These are phyloP conservation scores for Luffa aegyptiaca DNA, from an alignment of 306 rosid species.

Conservation along the genomic window DNA sequence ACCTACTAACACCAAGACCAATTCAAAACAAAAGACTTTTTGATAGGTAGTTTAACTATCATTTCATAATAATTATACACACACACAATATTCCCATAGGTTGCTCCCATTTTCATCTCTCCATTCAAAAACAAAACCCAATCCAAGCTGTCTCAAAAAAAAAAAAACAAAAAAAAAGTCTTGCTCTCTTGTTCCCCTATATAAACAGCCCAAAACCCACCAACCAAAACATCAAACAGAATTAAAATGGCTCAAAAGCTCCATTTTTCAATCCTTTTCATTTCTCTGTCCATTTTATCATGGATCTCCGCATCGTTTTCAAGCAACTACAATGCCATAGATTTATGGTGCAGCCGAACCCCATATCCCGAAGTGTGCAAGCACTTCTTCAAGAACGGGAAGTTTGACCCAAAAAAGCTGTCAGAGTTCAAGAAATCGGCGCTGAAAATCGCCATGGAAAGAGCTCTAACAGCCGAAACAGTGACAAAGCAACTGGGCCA, in stretches of 20 bases:
- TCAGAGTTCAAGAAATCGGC: not conserved
- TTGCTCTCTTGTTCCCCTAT: not conserved
- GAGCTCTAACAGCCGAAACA: not conserved
- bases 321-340: not conserved
- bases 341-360: conserved; percentile 1
- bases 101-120: not conserved
- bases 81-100: not conserved
- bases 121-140: not conserved
- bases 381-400: not conserved
- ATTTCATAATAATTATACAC: not conserved
- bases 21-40: not conserved
- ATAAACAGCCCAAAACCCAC: not conserved
- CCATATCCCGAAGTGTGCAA: conserved; percentile 3
- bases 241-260: not conserved
- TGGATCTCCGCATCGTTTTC: not conserved
- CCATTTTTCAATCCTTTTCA: not conserved
- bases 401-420: not conserved
- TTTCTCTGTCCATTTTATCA: not conserved
- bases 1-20: not conserved
- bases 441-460: not conserved
- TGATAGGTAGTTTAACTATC: not conserved
- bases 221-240: not conserved
- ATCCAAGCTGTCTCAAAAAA: not conserved
- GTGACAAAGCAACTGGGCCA: not conserved
- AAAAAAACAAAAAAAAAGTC: not conserved